Base-by-base conservation (phyloP, 768 basidiomycete species). In the Russula compacta region DNA sequence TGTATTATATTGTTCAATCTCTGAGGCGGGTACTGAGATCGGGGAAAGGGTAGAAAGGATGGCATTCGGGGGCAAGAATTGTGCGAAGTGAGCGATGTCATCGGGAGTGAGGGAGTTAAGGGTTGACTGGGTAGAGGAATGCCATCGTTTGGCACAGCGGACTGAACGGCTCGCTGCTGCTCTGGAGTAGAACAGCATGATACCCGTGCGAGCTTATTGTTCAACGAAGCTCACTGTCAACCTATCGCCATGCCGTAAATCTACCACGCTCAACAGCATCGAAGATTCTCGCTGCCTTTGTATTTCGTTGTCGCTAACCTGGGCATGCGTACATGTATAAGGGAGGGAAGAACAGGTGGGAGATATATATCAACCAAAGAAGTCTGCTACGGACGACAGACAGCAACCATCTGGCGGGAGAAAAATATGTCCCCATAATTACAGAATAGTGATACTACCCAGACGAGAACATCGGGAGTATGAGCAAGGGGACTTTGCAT, bases 1-100 rank as follows among this genome's bases (percentile, higher is more conserved):
- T 65, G 80, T 76, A 72, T 99, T 98, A 79, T 81, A 95, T 2
- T 75, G 78, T 3, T 78, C 78, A 33, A 98, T 81, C 64, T 97
- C 95, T 11, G 83, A 77, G 8, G 76, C 42, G n/a, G 81, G 60
- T 17, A 74, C 67, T 8, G 78, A 72, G 47, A 64, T 64, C 14
- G 87, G 79, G 29, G 82, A 68, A 2, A 89, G 77, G 8, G 87
- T 86, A 19, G 89, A 85, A 15, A 92, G 74, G 56, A 92, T 81
- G 36, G 86, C 79, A 5, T 81, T 75, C 1, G 78, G 73, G 0
- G 86, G 77, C 7, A 92, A 81, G 56, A 91, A 76, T 56, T 76
- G 76, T n/a, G 82, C 69, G 70, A 92, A 87, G 69, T 89, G 81
- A 7, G 78, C 78, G 53, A 90, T 68, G 69, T 92, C 89, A 6